Evolutionary conservation across 2,329 filamentous ascomycete species (phyloP).

Genomic region (Anisogramma anomala): DNA sequence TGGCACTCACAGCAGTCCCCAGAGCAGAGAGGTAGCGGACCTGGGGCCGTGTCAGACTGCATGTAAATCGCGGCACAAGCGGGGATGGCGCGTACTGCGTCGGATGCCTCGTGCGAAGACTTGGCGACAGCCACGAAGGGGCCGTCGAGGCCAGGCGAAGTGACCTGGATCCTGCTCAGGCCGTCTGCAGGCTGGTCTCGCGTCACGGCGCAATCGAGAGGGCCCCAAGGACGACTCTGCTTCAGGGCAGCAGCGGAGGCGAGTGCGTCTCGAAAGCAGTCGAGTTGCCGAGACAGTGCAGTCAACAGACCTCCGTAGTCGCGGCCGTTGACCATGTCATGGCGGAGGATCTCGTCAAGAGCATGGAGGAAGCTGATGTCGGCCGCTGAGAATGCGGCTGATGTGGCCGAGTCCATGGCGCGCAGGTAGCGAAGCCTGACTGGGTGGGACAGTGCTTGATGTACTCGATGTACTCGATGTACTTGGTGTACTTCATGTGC

Average conservation of each 20-base stretch:
- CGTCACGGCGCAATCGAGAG: background rate
- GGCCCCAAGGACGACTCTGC: background rate
- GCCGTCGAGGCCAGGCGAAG: slow-evolving; percentile 2
- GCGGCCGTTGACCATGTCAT: background rate
- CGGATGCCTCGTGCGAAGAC: slow-evolving; percentile 1
- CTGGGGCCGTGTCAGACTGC: background rate
- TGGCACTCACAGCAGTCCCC: slow-evolving; percentile 5
- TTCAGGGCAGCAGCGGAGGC: background rate
- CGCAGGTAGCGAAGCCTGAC: background rate
- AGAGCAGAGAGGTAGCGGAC: slow-evolving; percentile 3
- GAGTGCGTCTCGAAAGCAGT: background rate
- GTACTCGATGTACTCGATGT: too few relatives aligned
- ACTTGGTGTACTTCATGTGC: too few relatives aligned
- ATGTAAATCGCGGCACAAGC: background rate
- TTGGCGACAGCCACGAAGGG: background rate
- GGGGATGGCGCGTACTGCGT: background rate
- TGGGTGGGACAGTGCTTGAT: too few relatives aligned
- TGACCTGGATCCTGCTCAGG: slow-evolving; percentile 1
- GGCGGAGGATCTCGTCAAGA: background rate
- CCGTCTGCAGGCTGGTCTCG: background rate
- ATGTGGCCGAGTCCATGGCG: background rate
- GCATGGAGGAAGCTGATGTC: slow-evolving; percentile 3
- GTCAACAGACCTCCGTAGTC: slow-evolving; percentile 7
- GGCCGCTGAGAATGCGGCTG: slow-evolving; percentile 1
- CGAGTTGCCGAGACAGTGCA: slow-evolving; percentile 2